Evolutionary conservation across 805 yeast species (phyloP), one percentile per base, ranked within the genome.

Genomic region (Jamesozyma lodderae): DNA sequence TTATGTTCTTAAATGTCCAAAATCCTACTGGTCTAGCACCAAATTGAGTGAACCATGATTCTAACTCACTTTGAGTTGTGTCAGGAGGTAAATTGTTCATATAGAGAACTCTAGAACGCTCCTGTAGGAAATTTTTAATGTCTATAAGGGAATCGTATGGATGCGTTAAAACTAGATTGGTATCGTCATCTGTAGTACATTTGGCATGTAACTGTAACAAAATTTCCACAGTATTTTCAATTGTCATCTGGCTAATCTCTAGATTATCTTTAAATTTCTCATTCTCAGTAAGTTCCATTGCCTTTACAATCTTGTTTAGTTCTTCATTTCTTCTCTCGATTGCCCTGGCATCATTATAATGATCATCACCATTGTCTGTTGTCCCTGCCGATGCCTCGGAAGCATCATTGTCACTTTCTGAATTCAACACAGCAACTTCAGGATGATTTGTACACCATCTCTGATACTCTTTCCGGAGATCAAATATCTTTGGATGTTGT

Each of bases 51-150:
- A 86, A 87, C 95, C 96, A 88, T 23, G 81, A 70, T 63, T 87
- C 96, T 34, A 87, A 67, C 60, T 88, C 96, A 36, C 86, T 72
- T 60, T 88, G 96, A 1, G 95, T 88, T 5, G 90, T 83, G 51
- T 87, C 96, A 19, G 68, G 67, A 2, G 95, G 88, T 46, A 88
- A 63, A 57, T 85, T 86, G n/a, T 81, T 70, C 60, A 87, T 64
- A 57, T 77, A 84, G 37, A 87, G 58, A n/a, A 85, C 83, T 51
- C 77, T 79, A 3, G 94, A 82, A 40, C 79, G 68, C 57, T 86
- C 95, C 13, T 69, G 62, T 27, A 74, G 56, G 52, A 87, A 87
- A 6, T 75, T 73, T 33, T 72, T 67, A 33, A 79, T 71, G 51
- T 87, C 96, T 30, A 81, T 70, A n/a, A 73, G 71, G 32, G 81